Evolutionary conservation across 164 flowering plant genomes (phyloP).

Genomic region (Aristolochia californica): DNA sequence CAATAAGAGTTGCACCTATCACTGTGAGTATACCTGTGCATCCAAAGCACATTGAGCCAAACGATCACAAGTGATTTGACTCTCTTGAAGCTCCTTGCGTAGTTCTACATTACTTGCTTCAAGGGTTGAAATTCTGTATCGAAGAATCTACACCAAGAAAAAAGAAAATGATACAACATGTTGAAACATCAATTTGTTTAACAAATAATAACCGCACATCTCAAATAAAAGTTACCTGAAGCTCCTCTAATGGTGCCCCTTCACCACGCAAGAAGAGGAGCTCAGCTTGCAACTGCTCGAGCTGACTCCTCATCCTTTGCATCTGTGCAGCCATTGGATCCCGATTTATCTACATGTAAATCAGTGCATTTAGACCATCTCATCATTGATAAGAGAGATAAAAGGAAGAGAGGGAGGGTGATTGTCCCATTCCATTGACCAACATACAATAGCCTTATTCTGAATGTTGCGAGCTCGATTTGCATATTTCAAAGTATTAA

Average conservation of each 20-base stretch:
- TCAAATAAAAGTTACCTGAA: conserved; percentile 43
- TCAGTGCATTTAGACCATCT: background rate
- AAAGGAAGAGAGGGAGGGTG: background rate
- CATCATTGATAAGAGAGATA: background rate
- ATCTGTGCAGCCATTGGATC: conserved; percentile 81
- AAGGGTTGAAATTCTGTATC: conserved; percentile 64
- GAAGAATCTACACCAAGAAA: conserved; percentile 44
- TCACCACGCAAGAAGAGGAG: conserved; percentile 69
- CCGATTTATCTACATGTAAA: conserved; percentile 60
- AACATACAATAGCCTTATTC: conserved; percentile 88
- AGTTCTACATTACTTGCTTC: conserved; percentile 81
- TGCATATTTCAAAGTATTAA: conserved; percentile 93
- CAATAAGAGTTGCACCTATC: background rate
- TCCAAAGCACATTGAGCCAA: conserved; percentile 63
- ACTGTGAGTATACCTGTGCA: conserved; percentile 53
- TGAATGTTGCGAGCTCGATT: conserved; percentile 99
- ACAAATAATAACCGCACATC: too few species aligned
- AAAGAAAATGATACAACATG: background rate
- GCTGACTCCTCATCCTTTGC: conserved; percentile 79
- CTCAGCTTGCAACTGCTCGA: conserved; percentile 89
- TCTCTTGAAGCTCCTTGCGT: conserved; percentile 57
- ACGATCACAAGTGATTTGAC: conserved; percentile 42
- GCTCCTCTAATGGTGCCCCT: conserved; percentile 69
- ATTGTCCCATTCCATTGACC: background rate
- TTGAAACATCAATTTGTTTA: background rate